These are phyloP conservation scores for Salix caprea DNA, from an alignment of 345 rosid genomes.

Conservation along the genomic window DNA sequence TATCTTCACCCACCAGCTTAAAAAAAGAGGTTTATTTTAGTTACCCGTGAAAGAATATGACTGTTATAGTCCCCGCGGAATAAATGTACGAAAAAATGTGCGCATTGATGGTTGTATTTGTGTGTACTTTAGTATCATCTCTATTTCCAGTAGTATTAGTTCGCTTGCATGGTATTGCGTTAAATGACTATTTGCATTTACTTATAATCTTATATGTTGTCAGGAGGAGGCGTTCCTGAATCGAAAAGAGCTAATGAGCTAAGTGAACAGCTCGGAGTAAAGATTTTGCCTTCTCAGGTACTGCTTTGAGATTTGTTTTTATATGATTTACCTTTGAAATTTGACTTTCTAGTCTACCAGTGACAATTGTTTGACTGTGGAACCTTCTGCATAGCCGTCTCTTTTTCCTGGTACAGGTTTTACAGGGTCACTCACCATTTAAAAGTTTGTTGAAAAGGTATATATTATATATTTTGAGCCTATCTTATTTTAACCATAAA, in stretches of 20 bases:
- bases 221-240: conserved; percentile 52
- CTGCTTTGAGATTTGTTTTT: background rate
- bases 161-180: background rate
- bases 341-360: background rate
- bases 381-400: conserved; percentile 19
- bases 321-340: background rate
- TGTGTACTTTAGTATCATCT: background rate
- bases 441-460: conserved; percentile 38
- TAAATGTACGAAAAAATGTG: background rate
- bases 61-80: background rate
- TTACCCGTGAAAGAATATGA: background rate
- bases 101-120: background rate
- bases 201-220: background rate
- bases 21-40: background rate
- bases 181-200: background rate
- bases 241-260: conserved; percentile 39
- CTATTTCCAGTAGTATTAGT: background rate
- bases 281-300: conserved; percentile 44
- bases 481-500: background rate
- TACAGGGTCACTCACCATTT: conserved; percentile 48
- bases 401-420: conserved; percentile 33
- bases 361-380: conserved; percentile 17
- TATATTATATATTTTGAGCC: background rate
- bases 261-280: conserved; percentile 38
- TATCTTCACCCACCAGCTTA: background rate